Evolutionary conservation across 2,329 filamentous ascomycete species (phyloP).

Genomic region (Epichloe sibirici): DNA sequence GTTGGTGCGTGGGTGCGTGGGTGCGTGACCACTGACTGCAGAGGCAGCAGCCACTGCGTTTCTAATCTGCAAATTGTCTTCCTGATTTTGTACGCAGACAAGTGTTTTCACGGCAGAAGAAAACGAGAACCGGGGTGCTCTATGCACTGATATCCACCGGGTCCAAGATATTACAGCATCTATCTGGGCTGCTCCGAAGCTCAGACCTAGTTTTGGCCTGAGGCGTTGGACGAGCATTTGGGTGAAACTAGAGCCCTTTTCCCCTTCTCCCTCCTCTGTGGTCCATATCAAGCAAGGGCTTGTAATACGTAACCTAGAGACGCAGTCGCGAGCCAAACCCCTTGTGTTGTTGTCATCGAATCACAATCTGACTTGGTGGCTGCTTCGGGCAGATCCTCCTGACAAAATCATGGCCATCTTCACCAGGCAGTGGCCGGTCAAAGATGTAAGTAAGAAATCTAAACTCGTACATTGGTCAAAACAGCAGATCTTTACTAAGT

Average conservation of each 20-base stretch:
- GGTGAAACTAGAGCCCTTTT: background rate
- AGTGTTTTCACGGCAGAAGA: too few relatives aligned
- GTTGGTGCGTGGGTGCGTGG: background rate
- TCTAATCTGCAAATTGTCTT: too few relatives aligned
- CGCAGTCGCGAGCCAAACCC: background rate
- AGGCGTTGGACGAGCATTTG: background rate
- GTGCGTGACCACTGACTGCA: background rate
- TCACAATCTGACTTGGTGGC: background rate
- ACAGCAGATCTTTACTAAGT: background rate
- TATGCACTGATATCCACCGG: too few relatives aligned
- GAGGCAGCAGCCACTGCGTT: background rate
- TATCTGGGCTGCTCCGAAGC: background rate
- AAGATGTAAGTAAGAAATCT: slow-evolving; percentile 22
- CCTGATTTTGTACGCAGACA: too few relatives aligned
- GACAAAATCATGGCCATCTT: slow-evolving; percentile 25
- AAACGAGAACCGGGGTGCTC: too few relatives aligned
- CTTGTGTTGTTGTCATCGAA: background rate
- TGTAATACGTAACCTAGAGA: background rate
- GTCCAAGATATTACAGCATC: background rate
- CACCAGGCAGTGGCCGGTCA: slow-evolving; percentile 37
- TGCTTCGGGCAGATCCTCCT: background rate
- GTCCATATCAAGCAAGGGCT: background rate
- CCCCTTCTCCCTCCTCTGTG: background rate
- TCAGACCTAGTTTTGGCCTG: background rate
- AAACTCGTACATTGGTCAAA: background rate